Evolutionary conservation across 495 filamentous ascomycete genomes (phyloP), one percentile per base, ranked within the genome.

Genomic region (Endocarpon pusillum): DNA sequence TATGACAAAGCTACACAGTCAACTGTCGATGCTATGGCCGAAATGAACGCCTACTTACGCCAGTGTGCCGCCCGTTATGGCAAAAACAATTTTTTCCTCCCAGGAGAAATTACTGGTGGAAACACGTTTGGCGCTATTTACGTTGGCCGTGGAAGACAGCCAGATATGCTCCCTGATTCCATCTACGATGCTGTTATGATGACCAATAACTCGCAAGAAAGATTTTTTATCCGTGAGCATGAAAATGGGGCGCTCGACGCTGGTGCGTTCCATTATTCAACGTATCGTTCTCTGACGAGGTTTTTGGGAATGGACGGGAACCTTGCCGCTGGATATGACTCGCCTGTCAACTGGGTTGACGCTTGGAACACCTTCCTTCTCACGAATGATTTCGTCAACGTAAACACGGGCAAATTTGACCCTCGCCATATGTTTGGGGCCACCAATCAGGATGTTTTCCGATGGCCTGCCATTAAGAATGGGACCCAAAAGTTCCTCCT

Each of bases 391-490:
- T 42, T 80, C 38, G 45, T 66, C 38, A 81, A 79, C 38, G 58
- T 71, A 3, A 72, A 75, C 45, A 78, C 66, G 1, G 73, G 71
- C 30, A 54, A 64, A 36, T 78, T 78, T 36, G 76, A 81, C 42
- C 76, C 76, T 3, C 62, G 77, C 10, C 75, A 82, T 44, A 67
- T 81, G 61, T 81, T 69, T 32, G 77, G 77, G 19, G 61, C 60
- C 2, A 75, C 71, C 4, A 81, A 81, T 43, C 77, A 82, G 51
- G 77, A 82, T 44, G 73, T 82, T 3, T 78, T 82, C 48, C 66
- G 76, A 6, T 82, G 77, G 77, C 76, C 77, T 5, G 60, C 70
- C 3, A 59, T 82, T 31, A 53, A 62, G n/a, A 58, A 66, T 34
- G 77, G 77, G 4, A 65, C 68, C 1, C 63, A 78, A 45, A 64